Conservation (phyloP, 257 asterid species). For the Gynochthodes officinalis region DNA sequence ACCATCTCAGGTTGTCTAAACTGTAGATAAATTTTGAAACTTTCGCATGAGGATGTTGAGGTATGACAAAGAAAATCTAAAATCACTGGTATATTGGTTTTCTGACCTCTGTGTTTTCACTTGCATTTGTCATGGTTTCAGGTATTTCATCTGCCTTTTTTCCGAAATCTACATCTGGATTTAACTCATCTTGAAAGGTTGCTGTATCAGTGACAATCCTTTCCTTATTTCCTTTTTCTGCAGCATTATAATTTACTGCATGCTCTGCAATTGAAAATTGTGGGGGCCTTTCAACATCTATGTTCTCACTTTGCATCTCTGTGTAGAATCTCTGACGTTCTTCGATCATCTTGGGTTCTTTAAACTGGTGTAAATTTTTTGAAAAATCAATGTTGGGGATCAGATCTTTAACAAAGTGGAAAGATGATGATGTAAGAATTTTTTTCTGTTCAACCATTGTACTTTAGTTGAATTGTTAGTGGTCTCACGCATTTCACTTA, state of each 20-base stretch:
- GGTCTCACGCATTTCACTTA: background rate
- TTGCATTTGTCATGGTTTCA: background rate
- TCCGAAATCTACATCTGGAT: background rate
- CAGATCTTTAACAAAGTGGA: background rate
- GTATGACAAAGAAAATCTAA: background rate
- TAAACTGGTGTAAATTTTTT: background rate
- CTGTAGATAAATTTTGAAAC: too few relatives aligned
- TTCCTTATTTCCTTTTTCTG: background rate
- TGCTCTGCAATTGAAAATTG: background rate
- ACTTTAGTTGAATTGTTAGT: conserved; percentile 2
- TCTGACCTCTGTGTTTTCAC: background rate
- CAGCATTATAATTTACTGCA: background rate
- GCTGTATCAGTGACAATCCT: background rate
- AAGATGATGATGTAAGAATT: background rate
- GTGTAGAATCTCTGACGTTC: background rate
- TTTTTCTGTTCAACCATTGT: background rate
- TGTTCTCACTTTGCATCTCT: background rate
- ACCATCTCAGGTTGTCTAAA: too few relatives aligned
- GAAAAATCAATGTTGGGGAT: background rate
- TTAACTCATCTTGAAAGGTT: background rate
- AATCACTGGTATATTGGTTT: background rate
- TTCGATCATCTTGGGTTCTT: background rate
- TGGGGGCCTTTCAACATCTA: background rate
- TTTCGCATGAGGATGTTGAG: background rate
- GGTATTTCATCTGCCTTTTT: background rate